Evolutionary conservation across 176 grass and related monocot genomes (phyloP).

Genomic region (Lolium perenne): DNA sequence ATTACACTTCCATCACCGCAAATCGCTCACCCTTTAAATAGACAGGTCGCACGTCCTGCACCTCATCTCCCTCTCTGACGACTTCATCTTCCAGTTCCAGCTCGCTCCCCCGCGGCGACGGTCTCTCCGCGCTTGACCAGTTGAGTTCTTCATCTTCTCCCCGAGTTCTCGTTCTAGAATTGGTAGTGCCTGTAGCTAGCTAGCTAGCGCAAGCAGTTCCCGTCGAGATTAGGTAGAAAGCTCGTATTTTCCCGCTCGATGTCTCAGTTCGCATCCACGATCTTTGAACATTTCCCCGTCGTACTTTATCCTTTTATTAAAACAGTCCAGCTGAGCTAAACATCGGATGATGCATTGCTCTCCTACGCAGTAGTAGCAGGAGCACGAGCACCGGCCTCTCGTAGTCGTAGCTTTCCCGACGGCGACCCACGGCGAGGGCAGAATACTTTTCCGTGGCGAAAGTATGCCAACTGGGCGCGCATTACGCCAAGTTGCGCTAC

Average conservation of each 20-base stretch:
- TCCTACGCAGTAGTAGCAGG: neutral
- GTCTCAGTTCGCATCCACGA: slow-evolving; percentile 14
- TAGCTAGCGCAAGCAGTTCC: neutral
- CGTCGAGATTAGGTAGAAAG: slow-evolving; percentile 42
- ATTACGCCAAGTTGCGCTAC: slow-evolving; percentile 52
- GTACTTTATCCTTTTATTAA: slow-evolving; percentile 10
- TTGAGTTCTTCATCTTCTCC: slow-evolving; percentile 29
- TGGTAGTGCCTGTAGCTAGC: neutral
- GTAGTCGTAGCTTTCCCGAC: neutral
- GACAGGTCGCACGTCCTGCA: slow-evolving; percentile 5
- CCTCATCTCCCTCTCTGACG: slow-evolving; percentile 4
- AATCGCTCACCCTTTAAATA: slow-evolving; percentile 46
- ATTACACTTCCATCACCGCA: slow-evolving; percentile 39
- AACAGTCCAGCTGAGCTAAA: neutral
- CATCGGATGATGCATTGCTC: slow-evolving; percentile 47
- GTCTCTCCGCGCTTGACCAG: slow-evolving; percentile 25
- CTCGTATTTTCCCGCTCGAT: neutral
- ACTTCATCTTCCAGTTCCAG: slow-evolving; percentile 39
- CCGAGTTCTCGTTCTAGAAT: slow-evolving; percentile 10
- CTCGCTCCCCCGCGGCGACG: neutral
- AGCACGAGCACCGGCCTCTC: neutral
- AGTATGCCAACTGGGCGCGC: slow-evolving; percentile 49
- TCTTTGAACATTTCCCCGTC: slow-evolving; percentile 12
- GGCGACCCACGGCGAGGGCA: neutral
- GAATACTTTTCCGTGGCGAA: slow-evolving; percentile 34